These are phyloP conservation scores for Phycomyces nitens DNA, from an alignment of 192 early-diverging fungal species.

Conservation along the genomic window DNA sequence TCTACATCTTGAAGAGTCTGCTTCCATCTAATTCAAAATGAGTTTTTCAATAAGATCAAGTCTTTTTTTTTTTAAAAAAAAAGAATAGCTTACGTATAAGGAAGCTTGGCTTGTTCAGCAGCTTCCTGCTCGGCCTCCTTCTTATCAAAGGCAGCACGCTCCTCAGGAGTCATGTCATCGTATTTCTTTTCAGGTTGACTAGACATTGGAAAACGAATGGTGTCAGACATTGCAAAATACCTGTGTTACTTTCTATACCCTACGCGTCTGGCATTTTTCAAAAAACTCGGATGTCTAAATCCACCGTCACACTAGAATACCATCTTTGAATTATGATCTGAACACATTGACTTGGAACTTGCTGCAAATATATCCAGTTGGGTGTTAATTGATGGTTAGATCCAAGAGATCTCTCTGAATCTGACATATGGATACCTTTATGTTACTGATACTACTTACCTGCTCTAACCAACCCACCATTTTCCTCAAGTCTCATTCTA, in stretches of 20 bases:
- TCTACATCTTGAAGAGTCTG: conserved; percentile 86
- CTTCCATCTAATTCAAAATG: conserved; percentile 51
- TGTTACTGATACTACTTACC: too few species aligned
- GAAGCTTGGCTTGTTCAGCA: conserved; percentile 51
- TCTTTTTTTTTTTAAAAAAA: not conserved
- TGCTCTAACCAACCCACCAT: too few species aligned
- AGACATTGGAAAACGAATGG: not conserved
- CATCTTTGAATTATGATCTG: too few species aligned
- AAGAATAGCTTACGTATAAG: conserved; percentile 23
- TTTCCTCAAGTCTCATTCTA: too few species aligned
- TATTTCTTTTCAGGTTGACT: conserved; percentile 5
- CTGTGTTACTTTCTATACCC: not conserved
- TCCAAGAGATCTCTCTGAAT: too few species aligned
- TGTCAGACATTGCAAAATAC: not conserved
- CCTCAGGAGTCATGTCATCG: conserved; percentile 30
- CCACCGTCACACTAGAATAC: too few species aligned
- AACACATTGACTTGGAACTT: too few species aligned
- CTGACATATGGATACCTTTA: too few species aligned
- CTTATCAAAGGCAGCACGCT: conserved; percentile 41
- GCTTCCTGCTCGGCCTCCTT: conserved; percentile 41
- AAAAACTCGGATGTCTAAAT: too few species aligned
- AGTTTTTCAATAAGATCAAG: conserved; percentile 1
- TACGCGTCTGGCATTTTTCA: too few species aligned
- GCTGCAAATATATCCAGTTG: too few species aligned
- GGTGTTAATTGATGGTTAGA: too few species aligned